Evolutionary conservation across 2,329 filamentous ascomycete genomes (phyloP).

Genomic region (Basipetospora chlamydospora): DNA sequence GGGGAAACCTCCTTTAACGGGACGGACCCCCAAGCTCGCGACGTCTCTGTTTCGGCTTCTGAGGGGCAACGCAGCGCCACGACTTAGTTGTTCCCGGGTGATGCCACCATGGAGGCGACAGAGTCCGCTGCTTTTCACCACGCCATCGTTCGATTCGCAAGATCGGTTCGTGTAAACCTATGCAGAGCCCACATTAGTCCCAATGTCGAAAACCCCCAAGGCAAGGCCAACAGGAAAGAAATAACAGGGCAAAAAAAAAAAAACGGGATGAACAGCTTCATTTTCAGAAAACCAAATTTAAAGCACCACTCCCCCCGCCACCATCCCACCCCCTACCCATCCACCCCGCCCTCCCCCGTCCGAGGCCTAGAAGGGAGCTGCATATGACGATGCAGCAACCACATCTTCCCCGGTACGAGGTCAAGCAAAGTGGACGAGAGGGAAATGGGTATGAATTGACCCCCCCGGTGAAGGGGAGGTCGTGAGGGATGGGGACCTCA

Average conservation of each 20-base stretch:
- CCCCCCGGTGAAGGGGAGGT: neutral
- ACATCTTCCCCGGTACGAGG: too few relatives aligned
- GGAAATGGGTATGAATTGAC: neutral
- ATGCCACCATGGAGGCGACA: too few relatives aligned
- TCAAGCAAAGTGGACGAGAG: neutral
- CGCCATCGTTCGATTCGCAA: too few relatives aligned
- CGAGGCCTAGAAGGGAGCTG: neutral
- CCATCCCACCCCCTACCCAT: neutral
- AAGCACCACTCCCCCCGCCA: constrained; percentile 1
- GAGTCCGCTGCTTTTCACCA: too few relatives aligned
- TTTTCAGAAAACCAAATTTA: constrained; percentile 1
- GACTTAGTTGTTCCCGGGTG: too few relatives aligned
- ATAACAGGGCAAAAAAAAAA: neutral
- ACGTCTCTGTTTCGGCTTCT: too few relatives aligned
- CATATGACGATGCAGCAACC: neutral
- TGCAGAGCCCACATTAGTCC: too few relatives aligned
- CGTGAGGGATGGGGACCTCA: neutral
- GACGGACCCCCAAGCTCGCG: too few relatives aligned
- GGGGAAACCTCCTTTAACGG: too few relatives aligned
- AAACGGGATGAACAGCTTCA: neutral
- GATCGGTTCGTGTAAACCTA: too few relatives aligned
- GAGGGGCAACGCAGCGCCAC: too few relatives aligned
- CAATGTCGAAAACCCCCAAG: too few relatives aligned
- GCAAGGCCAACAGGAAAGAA: neutral
- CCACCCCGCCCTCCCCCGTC: neutral